Evolutionary conservation across 768 basidiomycete species (phyloP).

Genomic region (Mycena latifolia): DNA sequence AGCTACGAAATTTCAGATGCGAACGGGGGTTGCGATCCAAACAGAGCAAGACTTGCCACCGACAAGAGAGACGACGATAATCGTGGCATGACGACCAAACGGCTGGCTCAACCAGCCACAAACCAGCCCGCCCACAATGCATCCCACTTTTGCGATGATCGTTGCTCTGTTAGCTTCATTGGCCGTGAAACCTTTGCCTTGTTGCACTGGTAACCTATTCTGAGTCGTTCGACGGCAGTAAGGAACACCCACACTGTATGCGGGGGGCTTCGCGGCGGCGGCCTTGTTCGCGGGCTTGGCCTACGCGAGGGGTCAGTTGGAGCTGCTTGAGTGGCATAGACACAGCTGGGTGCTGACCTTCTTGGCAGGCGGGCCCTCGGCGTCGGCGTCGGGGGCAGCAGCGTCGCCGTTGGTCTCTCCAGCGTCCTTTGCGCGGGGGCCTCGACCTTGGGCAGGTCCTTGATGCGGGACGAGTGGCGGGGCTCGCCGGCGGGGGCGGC

Average conservation of each 20-base stretch:
- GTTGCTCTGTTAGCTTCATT: constrained; percentile 70
- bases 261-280: constrained; percentile 61
- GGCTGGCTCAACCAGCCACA: too few species aligned
- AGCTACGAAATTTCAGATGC: too few species aligned
- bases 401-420: constrained; percentile 41
- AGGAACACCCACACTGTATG: constrained; percentile 48
- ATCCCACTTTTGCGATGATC: constrained; percentile 55
- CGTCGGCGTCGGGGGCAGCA: constrained; percentile 44
- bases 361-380: constrained; percentile 66
- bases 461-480: constrained; percentile 82
- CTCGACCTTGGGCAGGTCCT: constrained; percentile 73
- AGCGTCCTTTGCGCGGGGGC: constrained; percentile 55
- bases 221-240: too few species aligned
- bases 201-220: constrained; percentile 45
- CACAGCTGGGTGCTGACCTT: constrained; percentile 71
- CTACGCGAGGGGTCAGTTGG: constrained; percentile 33
- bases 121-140: too few species aligned
- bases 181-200: constrained; percentile 63
- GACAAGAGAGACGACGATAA: too few species aligned
- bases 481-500: constrained; percentile 66
- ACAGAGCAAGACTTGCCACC: too few species aligned
- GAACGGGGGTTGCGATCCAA: too few species aligned
- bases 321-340: neutral
- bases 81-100: too few species aligned
- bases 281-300: constrained; percentile 48